phyloP scores from a whole-genome alignment of 331 rosid species.

The Cucumis variabilis region DNA sequence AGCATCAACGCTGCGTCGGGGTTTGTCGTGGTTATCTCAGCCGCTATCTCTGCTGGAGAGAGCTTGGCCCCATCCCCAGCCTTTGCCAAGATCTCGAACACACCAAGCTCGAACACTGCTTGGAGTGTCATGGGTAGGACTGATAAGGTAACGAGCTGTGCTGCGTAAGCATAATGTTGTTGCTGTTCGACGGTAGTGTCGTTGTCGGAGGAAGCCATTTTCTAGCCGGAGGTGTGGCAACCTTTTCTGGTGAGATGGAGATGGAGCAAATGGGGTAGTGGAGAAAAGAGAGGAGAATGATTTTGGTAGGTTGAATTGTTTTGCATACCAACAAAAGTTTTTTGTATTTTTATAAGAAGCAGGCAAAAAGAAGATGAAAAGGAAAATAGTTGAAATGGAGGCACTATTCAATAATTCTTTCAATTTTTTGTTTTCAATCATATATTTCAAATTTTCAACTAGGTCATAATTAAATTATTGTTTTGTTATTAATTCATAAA shows the following conservation, averaged over 20 bases:
- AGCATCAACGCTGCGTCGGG: conserved; percentile 44
- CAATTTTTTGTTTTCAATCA: too few relatives aligned
- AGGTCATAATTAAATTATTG: too few relatives aligned
- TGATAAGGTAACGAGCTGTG: conserved; percentile 20
- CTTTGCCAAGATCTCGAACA: conserved; percentile 46
- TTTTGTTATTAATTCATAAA: too few relatives aligned
- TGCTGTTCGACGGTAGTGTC: neutral
- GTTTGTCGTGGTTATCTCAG: conserved; percentile 38
- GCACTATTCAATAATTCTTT: too few relatives aligned
- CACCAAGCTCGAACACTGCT: conserved; percentile 40
- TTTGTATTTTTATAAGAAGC: too few relatives aligned
- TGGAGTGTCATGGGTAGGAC: conserved; percentile 34
- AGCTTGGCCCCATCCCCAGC: conserved; percentile 40
- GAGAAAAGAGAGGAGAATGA: too few relatives aligned
- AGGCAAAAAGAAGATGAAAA: too few relatives aligned
- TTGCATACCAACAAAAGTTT: too few relatives aligned
- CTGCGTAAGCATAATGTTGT: conserved; percentile 33
- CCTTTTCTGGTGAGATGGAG: neutral
- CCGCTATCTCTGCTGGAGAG: conserved; percentile 40
- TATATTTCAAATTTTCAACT: too few relatives aligned
- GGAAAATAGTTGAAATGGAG: too few relatives aligned
- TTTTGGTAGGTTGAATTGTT: too few relatives aligned
- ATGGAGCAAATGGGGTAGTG: too few relatives aligned
- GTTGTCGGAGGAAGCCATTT: neutral
- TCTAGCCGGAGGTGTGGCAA: neutral